Conservation (phyloP, 2,329 filamentous ascomycete species). For the Triangularia verruculosa region DNA sequence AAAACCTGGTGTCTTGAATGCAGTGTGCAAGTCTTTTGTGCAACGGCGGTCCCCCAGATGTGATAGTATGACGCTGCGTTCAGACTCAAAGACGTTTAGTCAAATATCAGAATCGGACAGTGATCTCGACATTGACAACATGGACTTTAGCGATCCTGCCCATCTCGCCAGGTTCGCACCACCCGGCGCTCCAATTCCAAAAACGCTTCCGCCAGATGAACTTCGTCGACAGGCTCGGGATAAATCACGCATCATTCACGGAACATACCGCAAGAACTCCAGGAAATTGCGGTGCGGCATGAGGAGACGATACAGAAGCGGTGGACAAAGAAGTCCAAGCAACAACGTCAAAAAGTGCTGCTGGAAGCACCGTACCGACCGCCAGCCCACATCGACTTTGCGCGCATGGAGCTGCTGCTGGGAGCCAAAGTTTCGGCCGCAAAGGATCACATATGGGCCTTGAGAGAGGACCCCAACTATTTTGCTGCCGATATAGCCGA, state of each 20-base stretch:
- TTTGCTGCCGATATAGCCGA: conserved; percentile 46
- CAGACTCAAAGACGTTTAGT: too few species aligned
- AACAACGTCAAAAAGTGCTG: too few species aligned
- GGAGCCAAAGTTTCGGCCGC: conserved; percentile 39
- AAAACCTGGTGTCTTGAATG: not conserved
- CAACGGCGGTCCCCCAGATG: too few species aligned
- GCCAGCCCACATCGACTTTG: conserved; percentile 46
- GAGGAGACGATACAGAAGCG: conserved; percentile 50
- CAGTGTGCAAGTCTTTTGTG: not conserved
- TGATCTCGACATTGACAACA: too few species aligned
- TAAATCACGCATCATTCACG: not conserved
- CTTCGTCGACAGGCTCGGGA: conserved; percentile 1
- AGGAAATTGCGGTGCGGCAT: conserved; percentile 46
- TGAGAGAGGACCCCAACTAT: conserved; percentile 59
- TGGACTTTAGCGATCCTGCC: too few species aligned
- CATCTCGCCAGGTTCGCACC: too few species aligned
- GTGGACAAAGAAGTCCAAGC: conserved; percentile 52
- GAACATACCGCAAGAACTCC: conserved; percentile 29
- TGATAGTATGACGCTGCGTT: too few species aligned
- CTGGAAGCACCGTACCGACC: conserved; percentile 54
- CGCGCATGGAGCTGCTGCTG: conserved; percentile 43
- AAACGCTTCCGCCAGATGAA: not conserved
- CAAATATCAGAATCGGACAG: too few species aligned
- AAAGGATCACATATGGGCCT: conserved; percentile 52
- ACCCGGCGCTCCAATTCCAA: too few species aligned